Base-by-base conservation (phyloP, 2,329 filamentous ascomycete species). In the Sarocladium oryzae region DNA sequence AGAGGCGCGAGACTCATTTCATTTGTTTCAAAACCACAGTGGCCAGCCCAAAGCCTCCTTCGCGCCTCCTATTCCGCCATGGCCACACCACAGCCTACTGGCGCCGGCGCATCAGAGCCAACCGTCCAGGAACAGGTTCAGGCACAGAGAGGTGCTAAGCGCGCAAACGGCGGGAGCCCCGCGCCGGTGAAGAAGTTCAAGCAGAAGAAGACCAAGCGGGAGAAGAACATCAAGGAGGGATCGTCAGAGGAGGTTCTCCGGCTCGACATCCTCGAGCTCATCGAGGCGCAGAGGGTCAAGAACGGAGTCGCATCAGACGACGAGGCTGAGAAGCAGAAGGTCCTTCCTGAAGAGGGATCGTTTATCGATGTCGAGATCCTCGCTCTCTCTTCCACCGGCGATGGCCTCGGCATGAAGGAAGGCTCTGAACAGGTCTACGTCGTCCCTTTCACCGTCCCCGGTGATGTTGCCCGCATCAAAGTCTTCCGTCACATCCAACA, bases 321-420 rank as follows among this genome's bases (percentile, higher is more conserved):
- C 1, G 46, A 55, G 8, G 54, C 54, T 2, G 64, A 66, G 23
- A 48, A 30, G 32, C 24, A 41, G 26, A 15, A 13, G 13, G 45
- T 63, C 1, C 69, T 90, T 2, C 86, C 88, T 1, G 79, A 85
- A 57, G 74, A 75, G 35, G 86, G 86, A 53, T 78, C 82, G 5
- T 88, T 95, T 64, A 81, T 93, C 36, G 85, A 96, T 50, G 80
- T 97, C 36, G 82, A 86, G n/a, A 84, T 97, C 53, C 68, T 83
- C 6, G 82, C 88, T 57, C 75, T 97, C 30, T 95, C 92, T 0
- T 97, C 92, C 0, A 96, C 89, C 0, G 93, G 93, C 50, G 93
- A 97, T 59, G 93, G 89, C 2, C 78, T 99, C 52, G 93, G 88
- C 3, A 74, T 88, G 53, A 79, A 81, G n/a, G 71, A 81, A 24